Conservation (phyloP, 83 land plant species). For the Picea abies region DNA sequence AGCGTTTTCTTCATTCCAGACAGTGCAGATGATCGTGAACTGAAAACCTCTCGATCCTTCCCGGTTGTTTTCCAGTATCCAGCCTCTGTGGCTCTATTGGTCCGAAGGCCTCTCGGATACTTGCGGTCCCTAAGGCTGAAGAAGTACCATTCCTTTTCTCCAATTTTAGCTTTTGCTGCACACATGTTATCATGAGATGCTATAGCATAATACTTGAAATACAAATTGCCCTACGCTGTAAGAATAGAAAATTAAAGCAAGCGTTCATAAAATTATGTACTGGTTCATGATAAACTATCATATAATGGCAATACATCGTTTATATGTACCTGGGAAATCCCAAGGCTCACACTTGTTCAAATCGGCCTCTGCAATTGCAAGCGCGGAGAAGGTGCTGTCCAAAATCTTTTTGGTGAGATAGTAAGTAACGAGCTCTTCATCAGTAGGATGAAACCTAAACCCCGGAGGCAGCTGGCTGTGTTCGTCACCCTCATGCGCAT, state of each 20-base stretch:
- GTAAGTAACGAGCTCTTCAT: conserved; percentile 71
- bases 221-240: too few relatives aligned
- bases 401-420: conserved; percentile 54
- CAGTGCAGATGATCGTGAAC: conserved; percentile 25
- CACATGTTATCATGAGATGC: not conserved
- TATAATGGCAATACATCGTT: too few relatives aligned
- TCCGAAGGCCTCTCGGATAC: conserved; percentile 65
- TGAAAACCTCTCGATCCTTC: conserved; percentile 68
- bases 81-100: conserved; percentile 67
- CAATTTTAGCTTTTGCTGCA: conserved; percentile 57
- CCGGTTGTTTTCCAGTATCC: conserved; percentile 78
- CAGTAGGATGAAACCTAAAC: conserved; percentile 71
- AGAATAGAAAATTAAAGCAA: too few relatives aligned
- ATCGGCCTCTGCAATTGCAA: conserved; percentile 68
- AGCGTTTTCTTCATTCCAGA: conserved; percentile 75
- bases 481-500: conserved; percentile 2
- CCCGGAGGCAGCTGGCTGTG: conserved; percentile 65
- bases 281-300: too few relatives aligned
- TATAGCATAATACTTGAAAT: too few relatives aligned
- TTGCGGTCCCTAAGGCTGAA: conserved; percentile 61
- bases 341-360: conserved; percentile 83
- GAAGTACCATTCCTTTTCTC: conserved; percentile 73
- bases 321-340: conserved; percentile 66
- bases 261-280: too few relatives aligned
- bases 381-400: conserved; percentile 40